phyloP scores from a whole-genome alignment of 2,329 filamentous ascomycete genomes.

The Penicillium verrucosum region DNA sequence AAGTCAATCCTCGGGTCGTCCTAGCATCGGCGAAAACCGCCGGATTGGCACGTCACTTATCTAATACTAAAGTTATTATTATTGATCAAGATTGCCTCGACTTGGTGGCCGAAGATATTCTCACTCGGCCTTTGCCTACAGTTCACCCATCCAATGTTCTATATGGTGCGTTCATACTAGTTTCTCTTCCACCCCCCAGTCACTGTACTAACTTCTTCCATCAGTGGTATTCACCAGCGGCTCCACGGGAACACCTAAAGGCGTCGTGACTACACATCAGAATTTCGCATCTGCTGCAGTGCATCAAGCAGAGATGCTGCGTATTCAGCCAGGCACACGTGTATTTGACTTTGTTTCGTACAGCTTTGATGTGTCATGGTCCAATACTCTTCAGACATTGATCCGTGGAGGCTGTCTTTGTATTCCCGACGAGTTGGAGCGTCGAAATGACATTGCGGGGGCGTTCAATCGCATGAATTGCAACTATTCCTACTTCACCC shows the following conservation, averaged over 20 bases:
- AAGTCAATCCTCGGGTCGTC: neutral
- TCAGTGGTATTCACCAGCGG: neutral
- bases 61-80: neutral
- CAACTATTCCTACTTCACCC: neutral
- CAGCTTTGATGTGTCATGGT: conserved; percentile 1
- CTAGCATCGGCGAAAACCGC: neutral
- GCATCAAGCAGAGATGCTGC: neutral
- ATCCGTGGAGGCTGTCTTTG: neutral
- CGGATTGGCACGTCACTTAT: neutral
- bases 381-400: neutral
- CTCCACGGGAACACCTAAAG: neutral
- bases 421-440: neutral
- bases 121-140: neutral
- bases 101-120: neutral
- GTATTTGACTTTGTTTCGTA: conserved; percentile 3
- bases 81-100: neutral
- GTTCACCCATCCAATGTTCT: neutral
- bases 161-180: neutral
- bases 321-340: neutral
- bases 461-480: neutral
- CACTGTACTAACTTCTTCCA: neutral
- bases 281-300: neutral
- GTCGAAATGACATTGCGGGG: neutral
- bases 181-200: neutral
- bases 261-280: neutral